Evolutionary conservation across 2,329 filamentous ascomycete species (phyloP), one percentile per base, ranked within the genome.

Genomic region (Incumbomyces delicatus): DNA sequence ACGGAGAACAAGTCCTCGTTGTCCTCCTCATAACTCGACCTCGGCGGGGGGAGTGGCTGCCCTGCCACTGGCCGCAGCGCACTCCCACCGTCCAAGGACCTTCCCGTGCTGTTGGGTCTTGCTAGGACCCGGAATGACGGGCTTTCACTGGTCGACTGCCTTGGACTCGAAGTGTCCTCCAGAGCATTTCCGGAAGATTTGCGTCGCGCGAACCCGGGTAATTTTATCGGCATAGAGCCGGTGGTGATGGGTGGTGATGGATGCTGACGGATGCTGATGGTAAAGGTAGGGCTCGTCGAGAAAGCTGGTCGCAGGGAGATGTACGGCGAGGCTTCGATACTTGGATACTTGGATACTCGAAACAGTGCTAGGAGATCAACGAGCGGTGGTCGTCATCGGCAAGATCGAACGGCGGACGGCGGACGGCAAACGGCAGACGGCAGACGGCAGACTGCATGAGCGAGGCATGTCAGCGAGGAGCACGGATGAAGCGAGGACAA

Each of bases 91-190:
- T 67, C 68, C 51, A 68, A 63, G 12, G 69, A 69, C 52, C 65
- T 68, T 52, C 65, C 67, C 38, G 67, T 63, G 12, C 59, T 58
- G 33, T 61, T 59, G 13, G 72, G 69, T 49, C 74, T 68, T 52
- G 76, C 73, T 47, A 77, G 66, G 36, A 78, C 74, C 17, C 69
- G 66, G 57, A 77, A 77, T n/a, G 73, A 74, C 17, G 71, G 60
- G 42, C 65, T 63, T 12, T n/a, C 16, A 35, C 4, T 17, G 33
- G 5, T 35, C 22, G 22, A 27, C 22, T 27, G 5, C 22, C 13
- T 35, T 12, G 12, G 59, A 34, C 6, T 34, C 58, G 17, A 29
- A 16, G 64, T 58, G 43, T 73, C 69, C 27, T 77, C 74, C 51
- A 77, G 61, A 43, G 65, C 68, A 63, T 75, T 74, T 40, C 71